A percentile compares a stretch with the other conserved stretches of the same genome.
These are phyloP conservation scores for Metschnikowia noctiluminum DNA, from an alignment of 805 yeast species.

Conservation along the genomic window DNA sequence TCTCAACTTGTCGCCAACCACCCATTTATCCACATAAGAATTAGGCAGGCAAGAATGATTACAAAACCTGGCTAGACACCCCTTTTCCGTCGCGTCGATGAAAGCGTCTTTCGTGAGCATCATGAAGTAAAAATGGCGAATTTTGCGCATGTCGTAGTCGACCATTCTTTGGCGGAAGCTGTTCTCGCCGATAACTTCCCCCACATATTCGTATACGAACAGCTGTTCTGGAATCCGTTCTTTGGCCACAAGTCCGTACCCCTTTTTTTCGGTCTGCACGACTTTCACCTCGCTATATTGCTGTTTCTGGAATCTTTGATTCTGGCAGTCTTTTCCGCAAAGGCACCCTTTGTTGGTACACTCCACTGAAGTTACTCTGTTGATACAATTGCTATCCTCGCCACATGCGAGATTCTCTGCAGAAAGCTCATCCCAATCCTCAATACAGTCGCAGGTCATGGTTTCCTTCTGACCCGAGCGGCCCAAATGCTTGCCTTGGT, in stretches of 20 bases:
- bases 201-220: constrained; percentile 90
- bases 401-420: constrained; percentile 66
- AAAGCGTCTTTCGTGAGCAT: constrained; percentile 91
- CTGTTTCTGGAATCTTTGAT: constrained; percentile 80
- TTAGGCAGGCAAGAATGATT: constrained; percentile 96
- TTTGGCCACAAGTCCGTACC: constrained; percentile 83
- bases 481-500: constrained; percentile 61
- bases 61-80: constrained; percentile 85
- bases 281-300: constrained; percentile 77
- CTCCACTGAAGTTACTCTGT: constrained; percentile 87
- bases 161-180: constrained; percentile 73
- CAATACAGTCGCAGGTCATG: constrained; percentile 89
- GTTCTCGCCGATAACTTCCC: constrained; percentile 84
- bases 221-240: constrained; percentile 52
- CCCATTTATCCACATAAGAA: constrained; percentile 96
- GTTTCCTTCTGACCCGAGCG: constrained; percentile 71
- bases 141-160: constrained; percentile 63
- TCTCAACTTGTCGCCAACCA: constrained; percentile 80
- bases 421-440: constrained; percentile 39
- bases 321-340: constrained; percentile 79
- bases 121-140: constrained; percentile 91
- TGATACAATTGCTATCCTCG: constrained; percentile 84
- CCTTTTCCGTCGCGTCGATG: constrained; percentile 90
- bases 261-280: constrained; percentile 79
- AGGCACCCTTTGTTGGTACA: constrained; percentile 66